These are phyloP conservation scores for Mortierella sp. DNA, from an alignment of 371 early-diverging fungal genomes.

Conservation along the genomic window DNA sequence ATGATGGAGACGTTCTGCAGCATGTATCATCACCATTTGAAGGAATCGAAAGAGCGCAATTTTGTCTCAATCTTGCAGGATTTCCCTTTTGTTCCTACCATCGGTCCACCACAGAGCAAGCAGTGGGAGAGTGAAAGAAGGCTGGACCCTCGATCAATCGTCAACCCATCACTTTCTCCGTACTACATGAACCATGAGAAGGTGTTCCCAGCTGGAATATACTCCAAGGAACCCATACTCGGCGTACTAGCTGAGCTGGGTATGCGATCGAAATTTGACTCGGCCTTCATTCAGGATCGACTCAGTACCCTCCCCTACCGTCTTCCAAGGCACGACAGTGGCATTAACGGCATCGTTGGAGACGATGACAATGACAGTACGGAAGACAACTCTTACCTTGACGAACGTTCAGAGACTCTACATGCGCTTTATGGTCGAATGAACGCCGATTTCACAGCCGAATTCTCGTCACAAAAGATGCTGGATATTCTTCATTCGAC, in stretches of 20 bases:
- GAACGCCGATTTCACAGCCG: constrained; percentile 2
- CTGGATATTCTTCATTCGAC: not conserved
- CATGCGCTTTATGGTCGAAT: constrained; percentile 9
- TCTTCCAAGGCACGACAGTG: not conserved
- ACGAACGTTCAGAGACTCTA: not conserved
- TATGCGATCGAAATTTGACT: constrained; percentile 18
- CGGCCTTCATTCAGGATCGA: constrained; percentile 7
- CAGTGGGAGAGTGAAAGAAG: not conserved
- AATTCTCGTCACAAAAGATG: not conserved
- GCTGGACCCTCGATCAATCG: constrained; percentile 4
- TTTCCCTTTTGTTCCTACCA: constrained; percentile 12
- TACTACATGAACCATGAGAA: constrained; percentile 16
- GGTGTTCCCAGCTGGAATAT: constrained; percentile 25
- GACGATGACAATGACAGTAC: too few species aligned
- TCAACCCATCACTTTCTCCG: constrained; percentile 2
- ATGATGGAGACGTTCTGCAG: constrained; percentile 14
- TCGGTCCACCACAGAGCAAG: not conserved
- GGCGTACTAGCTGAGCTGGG: constrained; percentile 17
- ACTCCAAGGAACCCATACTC: not conserved
- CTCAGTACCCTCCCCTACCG: not conserved
- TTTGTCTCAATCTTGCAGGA: not conserved
- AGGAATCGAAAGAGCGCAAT: not conserved
- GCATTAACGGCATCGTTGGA: too few species aligned
- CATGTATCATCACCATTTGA: constrained; percentile 8
- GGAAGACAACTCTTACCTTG: too few species aligned